Evolutionary conservation across 2,329 filamentous ascomycete genomes (phyloP), one percentile per base, ranked within the genome.

Genomic region (Claviceps fusiformis): DNA sequence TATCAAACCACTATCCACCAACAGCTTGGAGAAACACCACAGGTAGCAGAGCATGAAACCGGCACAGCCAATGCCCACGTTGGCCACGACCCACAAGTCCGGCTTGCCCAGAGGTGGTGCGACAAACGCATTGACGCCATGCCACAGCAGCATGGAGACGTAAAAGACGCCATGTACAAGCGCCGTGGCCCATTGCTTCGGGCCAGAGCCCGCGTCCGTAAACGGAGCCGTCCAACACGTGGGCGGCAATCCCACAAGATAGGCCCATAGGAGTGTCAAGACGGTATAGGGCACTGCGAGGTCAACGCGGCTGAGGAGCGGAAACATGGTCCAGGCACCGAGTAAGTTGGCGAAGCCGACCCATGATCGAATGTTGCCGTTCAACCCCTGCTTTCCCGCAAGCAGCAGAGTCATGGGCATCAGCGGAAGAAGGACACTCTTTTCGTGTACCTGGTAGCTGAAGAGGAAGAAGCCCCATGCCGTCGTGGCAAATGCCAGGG

Each of bases 391-490:
- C 59, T 85, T 81, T 17, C 87, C 84, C 17, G 87, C 87, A 44
- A 98, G 76, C 5, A 97, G 76, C 7, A 96, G 71, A 0, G 91
- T 97, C 87, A 95, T 95, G 0, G 93, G 93, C 67, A 97, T 81
- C 50, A 98, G 75, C 1, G 93, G 95, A 2, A 98, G 79, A 5
- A 98, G 76, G 0, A 95, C 89, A 61, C 91, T 96, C 78, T 98
- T 98, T 73, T 98, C 93, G 64, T 98, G 93, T 0, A 98, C 95
- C 67, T 98, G 93, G 68, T 95, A 98, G 63, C 89, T 95, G 73
- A 95, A 97, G 17, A 98, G 76, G 68, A 97, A 98, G 75, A 98
- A 98, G 0, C 87, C 92, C 93, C 93, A 98, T 2, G 91, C 87
- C 0, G 88, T 90, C 1, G 87, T 79, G 1, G 91, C 86, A 56